A percentile compares a stretch with the other conserved stretches of the same genome.
Evolutionary conservation across 495 filamentous ascomycete species (phyloP).

Genomic region (Penicillium canariense): DNA sequence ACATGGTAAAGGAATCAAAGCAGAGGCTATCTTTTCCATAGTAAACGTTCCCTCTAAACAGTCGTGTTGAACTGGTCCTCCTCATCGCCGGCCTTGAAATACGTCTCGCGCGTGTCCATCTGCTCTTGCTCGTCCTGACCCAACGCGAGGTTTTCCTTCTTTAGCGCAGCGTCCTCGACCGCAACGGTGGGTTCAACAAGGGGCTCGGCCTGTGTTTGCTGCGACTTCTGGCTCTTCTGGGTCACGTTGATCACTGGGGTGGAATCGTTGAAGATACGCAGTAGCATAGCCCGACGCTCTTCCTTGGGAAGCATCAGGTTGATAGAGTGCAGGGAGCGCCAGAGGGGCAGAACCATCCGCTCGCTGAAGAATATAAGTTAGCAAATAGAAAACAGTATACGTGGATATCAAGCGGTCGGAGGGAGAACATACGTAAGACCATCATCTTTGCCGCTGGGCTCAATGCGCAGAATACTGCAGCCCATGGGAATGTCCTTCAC

Average conservation of each 20-base stretch:
- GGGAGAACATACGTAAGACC: slow-evolving; percentile 57
- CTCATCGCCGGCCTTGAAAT: slow-evolving; percentile 40
- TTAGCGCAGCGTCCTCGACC: slow-evolving; percentile 38
- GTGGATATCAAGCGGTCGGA: background rate
- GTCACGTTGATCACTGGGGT: slow-evolving; percentile 58
- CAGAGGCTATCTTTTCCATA: too few species aligned
- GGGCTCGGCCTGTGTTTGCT: slow-evolving; percentile 13
- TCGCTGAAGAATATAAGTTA: slow-evolving; percentile 48
- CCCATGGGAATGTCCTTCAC: slow-evolving; percentile 79
- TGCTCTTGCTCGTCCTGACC: slow-evolving; percentile 42
- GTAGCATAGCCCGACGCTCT: slow-evolving; percentile 86
- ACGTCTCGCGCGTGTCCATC: slow-evolving; percentile 39
- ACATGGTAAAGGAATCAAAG: background rate
- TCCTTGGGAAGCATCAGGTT: slow-evolving; percentile 99
- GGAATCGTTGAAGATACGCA: slow-evolving; percentile 84
- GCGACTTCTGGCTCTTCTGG: slow-evolving; percentile 38
- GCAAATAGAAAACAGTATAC: slow-evolving; percentile 6
- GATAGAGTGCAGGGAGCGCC: slow-evolving; percentile 80
- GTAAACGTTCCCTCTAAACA: slow-evolving; percentile 36
- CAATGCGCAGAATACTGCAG: slow-evolving; percentile 84
- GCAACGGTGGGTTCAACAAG: slow-evolving; percentile 19
- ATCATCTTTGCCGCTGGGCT: slow-evolving; percentile 64
- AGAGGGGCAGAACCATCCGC: slow-evolving; percentile 82
- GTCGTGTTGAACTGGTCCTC: slow-evolving; percentile 46
- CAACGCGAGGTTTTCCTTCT: slow-evolving; percentile 36